A percentile compares a stretch with the other conserved stretches of the same genome.
Conservation (phyloP, 306 rosid species). For the Acacia acuminata region DNA sequence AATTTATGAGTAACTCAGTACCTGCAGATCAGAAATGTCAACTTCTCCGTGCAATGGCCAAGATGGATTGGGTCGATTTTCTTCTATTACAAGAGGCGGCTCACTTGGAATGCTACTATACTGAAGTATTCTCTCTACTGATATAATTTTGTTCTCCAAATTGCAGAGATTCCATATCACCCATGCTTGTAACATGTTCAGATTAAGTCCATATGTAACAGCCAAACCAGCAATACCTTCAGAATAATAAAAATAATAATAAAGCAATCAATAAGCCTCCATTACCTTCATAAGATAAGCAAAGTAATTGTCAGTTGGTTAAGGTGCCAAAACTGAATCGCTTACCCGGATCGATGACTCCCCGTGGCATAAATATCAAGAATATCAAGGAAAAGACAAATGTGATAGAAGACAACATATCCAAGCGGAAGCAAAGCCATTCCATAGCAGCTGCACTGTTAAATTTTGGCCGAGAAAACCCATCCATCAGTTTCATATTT, state of each 20-base stretch:
- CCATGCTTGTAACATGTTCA: slow-evolving; percentile 54
- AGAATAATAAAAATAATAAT: not conserved
- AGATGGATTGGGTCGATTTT: not conserved
- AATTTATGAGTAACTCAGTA: not conserved
- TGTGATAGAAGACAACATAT: slow-evolving; percentile 68
- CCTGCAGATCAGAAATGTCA: slow-evolving; percentile 12
- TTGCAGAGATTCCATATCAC: slow-evolving; percentile 56
- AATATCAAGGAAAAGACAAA: slow-evolving; percentile 70
- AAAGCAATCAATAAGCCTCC: not conserved
- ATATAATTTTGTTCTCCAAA: slow-evolving; percentile 69
- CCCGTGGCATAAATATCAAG: slow-evolving; percentile 70
- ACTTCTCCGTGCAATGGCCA: slow-evolving; percentile 45
- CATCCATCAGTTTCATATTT: slow-evolving; percentile 76
- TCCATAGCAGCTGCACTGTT: slow-evolving; percentile 72
- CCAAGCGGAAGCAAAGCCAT: slow-evolving; percentile 80
- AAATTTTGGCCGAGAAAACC: slow-evolving; percentile 71
- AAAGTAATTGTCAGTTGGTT: not conserved
- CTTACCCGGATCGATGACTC: slow-evolving; percentile 78
- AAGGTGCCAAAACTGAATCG: not conserved
- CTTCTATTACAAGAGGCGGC: not conserved
- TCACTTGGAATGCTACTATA: not conserved
- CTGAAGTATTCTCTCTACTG: slow-evolving; percentile 43
- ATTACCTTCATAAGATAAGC: not conserved
- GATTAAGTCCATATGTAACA: slow-evolving; percentile 72
- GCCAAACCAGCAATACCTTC: slow-evolving; percentile 53